Percentiles rank a stretch among this genome's conserved stretches.
These are phyloP conservation scores for Jamesozyma rosinii DNA, from an alignment of 805 yeast species.

Conservation along the genomic window DNA sequence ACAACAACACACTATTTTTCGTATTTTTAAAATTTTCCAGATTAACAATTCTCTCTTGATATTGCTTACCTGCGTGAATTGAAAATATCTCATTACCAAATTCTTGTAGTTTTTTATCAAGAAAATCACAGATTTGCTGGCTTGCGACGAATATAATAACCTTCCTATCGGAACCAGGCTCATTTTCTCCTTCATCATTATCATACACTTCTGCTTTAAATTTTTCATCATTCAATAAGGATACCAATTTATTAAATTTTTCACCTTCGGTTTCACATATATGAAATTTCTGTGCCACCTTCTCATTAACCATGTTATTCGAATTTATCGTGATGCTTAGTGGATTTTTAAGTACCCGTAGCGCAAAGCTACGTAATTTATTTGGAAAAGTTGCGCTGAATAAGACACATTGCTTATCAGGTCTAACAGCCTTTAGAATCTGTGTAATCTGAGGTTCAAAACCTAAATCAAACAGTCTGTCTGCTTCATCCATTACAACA, in stretches of 20 bases:
- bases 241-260: conserved; percentile 49
- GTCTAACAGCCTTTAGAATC: conserved; percentile 65
- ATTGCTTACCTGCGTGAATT: conserved; percentile 89
- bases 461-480: conserved; percentile 92
- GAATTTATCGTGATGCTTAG: conserved; percentile 74
- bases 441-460: conserved; percentile 92
- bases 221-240: conserved; percentile 32
- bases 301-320: conserved; percentile 69
- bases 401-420: conserved; percentile 79
- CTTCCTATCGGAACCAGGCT: conserved; percentile 36
- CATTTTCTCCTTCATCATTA: conserved; percentile 11
- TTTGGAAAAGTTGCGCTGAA: conserved; percentile 92
- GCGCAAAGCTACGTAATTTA: conserved; percentile 67
- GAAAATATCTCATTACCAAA: conserved; percentile 49
- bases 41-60: conserved; percentile 68
- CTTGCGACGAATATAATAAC: conserved; percentile 78
- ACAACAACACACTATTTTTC: conserved; percentile 56
- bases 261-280: conserved; percentile 43
- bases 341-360: conserved; percentile 52
- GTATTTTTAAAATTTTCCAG: conserved; percentile 61
- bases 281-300: conserved; percentile 63
- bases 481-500: conserved; percentile 92
- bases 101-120: conserved; percentile 43
- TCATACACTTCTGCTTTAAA: background rate
- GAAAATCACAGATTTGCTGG: conserved; percentile 74